phyloP scores from a whole-genome alignment of 2,329 filamentous ascomycete species.

The Chaetomium globosum region DNA sequence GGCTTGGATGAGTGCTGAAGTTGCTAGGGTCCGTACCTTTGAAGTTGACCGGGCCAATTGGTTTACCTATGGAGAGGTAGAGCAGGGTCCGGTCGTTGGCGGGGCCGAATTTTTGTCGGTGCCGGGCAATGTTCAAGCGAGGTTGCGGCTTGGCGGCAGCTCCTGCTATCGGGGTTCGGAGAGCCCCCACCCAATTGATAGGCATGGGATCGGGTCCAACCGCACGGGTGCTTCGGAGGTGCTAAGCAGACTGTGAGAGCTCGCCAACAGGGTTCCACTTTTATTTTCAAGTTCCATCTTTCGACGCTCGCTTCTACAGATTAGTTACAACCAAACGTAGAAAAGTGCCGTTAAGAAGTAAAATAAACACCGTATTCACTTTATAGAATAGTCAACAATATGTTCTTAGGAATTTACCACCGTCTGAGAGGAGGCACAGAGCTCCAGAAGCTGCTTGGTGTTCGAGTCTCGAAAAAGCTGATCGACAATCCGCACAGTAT shows the following conservation, averaged over 20 bases:
- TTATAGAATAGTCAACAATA: too few species aligned
- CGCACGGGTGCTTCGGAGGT: not conserved
- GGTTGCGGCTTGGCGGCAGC: constrained; percentile 17
- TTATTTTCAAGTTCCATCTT: not conserved
- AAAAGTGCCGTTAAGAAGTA: not conserved
- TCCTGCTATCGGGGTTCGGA: constrained; percentile 1
- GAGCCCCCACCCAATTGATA: constrained; percentile 5
- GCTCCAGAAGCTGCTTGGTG: not conserved
- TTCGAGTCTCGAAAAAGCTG: not conserved
- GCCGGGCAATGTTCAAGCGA: constrained; percentile 26
- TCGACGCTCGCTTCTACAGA: not conserved
- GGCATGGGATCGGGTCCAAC: not conserved
- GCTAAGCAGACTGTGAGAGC: not conserved
- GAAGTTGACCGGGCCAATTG: constrained; percentile 5
- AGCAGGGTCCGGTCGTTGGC: constrained; percentile 12
- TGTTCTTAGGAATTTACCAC: too few species aligned
- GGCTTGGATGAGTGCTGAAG: not conserved
- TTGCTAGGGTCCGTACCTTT: not conserved
- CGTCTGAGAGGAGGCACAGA: not conserved
- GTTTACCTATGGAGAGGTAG: not conserved
- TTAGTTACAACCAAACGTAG: not conserved
- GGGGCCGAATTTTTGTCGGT: constrained; percentile 27
- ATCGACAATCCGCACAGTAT: not conserved
- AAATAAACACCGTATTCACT: not conserved
- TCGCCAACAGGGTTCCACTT: not conserved